phyloP scores from a whole-genome alignment of 2,329 filamentous ascomycete species.

The Lachnellula subtilissima region DNA sequence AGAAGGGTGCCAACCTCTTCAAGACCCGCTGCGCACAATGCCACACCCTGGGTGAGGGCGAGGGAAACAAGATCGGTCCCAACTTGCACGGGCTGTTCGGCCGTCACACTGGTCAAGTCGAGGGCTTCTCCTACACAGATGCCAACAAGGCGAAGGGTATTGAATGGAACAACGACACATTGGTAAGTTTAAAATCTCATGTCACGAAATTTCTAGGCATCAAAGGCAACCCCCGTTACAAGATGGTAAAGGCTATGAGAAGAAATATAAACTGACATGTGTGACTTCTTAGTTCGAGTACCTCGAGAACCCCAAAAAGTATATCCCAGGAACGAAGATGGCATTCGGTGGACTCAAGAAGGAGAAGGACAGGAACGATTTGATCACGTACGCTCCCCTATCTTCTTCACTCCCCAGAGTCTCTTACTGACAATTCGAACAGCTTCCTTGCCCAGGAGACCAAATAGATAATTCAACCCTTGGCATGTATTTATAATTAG shows the following conservation, averaged over 20 bases:
- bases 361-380: slow-evolving; percentile 97
- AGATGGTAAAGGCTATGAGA: neutral
- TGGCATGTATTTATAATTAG: slow-evolving; percentile 28
- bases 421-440: slow-evolving; percentile 16
- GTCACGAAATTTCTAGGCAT: neutral
- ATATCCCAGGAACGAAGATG: slow-evolving; percentile 99
- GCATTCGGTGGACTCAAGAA: slow-evolving; percentile 99
- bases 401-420: neutral
- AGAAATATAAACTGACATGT: neutral
- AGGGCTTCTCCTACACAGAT: slow-evolving; percentile 96
- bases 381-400: slow-evolving; percentile 77
- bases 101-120: slow-evolving; percentile 86
- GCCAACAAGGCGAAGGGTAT: slow-evolving; percentile 98
- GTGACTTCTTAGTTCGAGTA: slow-evolving; percentile 68
- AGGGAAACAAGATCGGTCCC: slow-evolving; percentile 97
- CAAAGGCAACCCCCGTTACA: neutral
- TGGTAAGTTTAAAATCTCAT: slow-evolving; percentile 51
- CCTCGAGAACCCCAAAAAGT: slow-evolving; percentile 99
- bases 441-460: slow-evolving; percentile 67
- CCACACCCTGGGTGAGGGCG: slow-evolving; percentile 88
- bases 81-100: slow-evolving; percentile 97
- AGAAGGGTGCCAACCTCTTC: slow-evolving; percentile 99
- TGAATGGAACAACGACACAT: slow-evolving; percentile 77
- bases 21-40: slow-evolving; percentile 98
- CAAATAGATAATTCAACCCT: slow-evolving; percentile 47